Percentiles rank a stretch among this genome's conserved stretches.
phyloP scores from a whole-genome alignment of 257 asterid genomes.

The Solanum sejunctum region DNA sequence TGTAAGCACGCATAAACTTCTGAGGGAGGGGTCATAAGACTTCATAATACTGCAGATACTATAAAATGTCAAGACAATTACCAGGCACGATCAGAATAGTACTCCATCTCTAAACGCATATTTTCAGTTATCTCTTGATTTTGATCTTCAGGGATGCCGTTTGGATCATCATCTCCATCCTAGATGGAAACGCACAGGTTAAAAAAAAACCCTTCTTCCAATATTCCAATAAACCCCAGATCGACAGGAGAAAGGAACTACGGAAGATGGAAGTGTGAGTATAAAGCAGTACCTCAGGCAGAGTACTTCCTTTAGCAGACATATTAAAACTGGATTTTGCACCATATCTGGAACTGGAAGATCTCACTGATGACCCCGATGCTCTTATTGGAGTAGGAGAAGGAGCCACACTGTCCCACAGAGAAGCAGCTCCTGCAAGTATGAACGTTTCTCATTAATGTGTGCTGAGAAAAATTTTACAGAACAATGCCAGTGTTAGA shows the following conservation, averaged over 20 bases:
- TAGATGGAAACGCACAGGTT: conserved; percentile 11
- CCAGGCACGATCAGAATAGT: conserved; percentile 89
- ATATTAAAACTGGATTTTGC: conserved; percentile 27
- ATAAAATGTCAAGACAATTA: conserved; percentile 14
- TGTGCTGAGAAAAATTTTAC: not conserved
- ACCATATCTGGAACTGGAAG: conserved; percentile 59
- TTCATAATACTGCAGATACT: not conserved
- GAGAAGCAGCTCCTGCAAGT: conserved; percentile 42
- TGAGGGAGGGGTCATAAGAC: not conserved
- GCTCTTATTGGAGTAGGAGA: conserved; percentile 94
- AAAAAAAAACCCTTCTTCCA: not conserved
- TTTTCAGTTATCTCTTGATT: conserved; percentile 65
- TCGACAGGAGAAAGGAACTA: not conserved
- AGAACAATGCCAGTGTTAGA: not conserved
- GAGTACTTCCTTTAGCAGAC: conserved; percentile 23
- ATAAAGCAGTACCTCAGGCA: conserved; percentile 37
- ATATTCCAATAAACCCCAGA: not conserved
- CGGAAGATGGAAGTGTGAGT: not conserved
- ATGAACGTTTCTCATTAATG: conserved; percentile 6
- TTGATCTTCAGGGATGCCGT: conserved; percentile 25
- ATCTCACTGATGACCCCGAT: conserved; percentile 66
- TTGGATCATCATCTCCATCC: conserved; percentile 42
- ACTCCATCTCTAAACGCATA: conserved; percentile 84
- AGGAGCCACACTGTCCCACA: conserved; percentile 87
- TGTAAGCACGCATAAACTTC: conserved; percentile 12